Evolutionary conservation across 2,329 filamentous ascomycete species (phyloP), one percentile per base, ranked within the genome.

Genomic region (Ploettnerulaceae sp.): DNA sequence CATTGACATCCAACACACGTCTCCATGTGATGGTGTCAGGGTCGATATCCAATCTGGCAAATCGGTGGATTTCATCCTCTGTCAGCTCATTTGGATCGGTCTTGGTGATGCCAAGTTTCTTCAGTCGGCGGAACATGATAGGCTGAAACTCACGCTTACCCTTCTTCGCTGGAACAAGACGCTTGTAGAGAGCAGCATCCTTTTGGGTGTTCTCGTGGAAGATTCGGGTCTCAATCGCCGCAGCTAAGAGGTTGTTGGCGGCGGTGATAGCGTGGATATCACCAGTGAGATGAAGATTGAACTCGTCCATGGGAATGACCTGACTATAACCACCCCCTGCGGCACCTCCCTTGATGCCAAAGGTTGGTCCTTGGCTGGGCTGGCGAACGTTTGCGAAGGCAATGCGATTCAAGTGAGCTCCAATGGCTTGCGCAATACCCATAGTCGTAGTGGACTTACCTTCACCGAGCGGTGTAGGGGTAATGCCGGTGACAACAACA

Each of bases 231-330:
- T 98, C 93, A 53, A 98, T 94, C 26, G 93, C 93, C 45, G 93
- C 93, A 34, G 93, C 91, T 33, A 98, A 79, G 48, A 98, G 75
- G 70, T 98, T 98, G 77, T 97, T 98, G 28, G 93, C 93, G 21
- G 91, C 91, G 43, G 89, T 89, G 62, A 98, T 93, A 56, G 93
- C 93, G 67, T 98, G 93, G 47, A 98, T 97, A 66, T 98, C 93
- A 61, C 93, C 93, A 45, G 93, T 98, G 61, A 98, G 72, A 67
- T 98, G 93, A 64, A 98, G 74, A 70, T 98, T 98, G 75, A 98
- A 98, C 68, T 98, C 93, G 61, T 98, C 93, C 93, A 98, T 98
- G 49, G 93, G 93, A 61, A 98, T 97, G 63, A 98, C 93, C 68
- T 98, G 93, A 67, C 89, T 95, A 79, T 97, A 98, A 29, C 93